These are phyloP conservation scores for Clitopilus passeckerianus DNA, from an alignment of 768 basidiomycete genomes.

Conservation along the genomic window DNA sequence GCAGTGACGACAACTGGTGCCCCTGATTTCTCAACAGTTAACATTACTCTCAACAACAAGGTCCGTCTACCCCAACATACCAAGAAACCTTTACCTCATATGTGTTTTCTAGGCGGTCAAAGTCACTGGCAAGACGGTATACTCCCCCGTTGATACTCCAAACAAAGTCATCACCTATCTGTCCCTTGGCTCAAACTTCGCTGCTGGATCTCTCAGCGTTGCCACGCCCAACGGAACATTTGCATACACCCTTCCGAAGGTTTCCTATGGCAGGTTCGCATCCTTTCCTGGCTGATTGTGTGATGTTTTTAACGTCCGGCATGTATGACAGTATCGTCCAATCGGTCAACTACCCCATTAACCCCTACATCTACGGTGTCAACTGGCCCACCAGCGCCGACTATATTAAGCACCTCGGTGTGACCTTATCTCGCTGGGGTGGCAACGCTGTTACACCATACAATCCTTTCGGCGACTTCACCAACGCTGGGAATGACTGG, in stretches of 20 bases:
- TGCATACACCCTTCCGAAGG: conserved; percentile 35
- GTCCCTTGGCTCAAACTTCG: conserved; percentile 31
- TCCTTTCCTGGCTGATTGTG: background rate
- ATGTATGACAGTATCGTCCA: conserved; percentile 27
- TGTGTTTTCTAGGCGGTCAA: conserved; percentile 21
- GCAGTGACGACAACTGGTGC: conserved; percentile 44
- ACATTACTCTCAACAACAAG: conserved; percentile 31
- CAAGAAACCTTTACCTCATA: background rate
- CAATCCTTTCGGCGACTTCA: conserved; percentile 45
- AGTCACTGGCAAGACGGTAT: conserved; percentile 29
- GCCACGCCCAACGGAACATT: conserved; percentile 35
- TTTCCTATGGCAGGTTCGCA: conserved; percentile 33
- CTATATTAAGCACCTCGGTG: conserved; percentile 44
- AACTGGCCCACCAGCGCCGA: conserved; percentile 45
- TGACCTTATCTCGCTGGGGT: conserved; percentile 49
- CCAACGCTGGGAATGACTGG: conserved; percentile 52
- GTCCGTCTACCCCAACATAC: conserved; percentile 15
- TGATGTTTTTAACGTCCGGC: background rate
- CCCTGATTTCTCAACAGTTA: conserved; percentile 35
- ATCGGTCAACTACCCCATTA: conserved; percentile 31
- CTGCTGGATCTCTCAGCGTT: conserved; percentile 36
- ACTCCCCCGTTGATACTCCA: conserved; percentile 41
- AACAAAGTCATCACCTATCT: conserved; percentile 45
- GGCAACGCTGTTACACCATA: conserved; percentile 53
- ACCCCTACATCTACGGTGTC: conserved; percentile 45